Evolutionary conservation across 176 grass and related monocot genomes (phyloP).

Genomic region (Triticum aestivum): IWGSC_CS_RefSeq_v2.1 NC_057802.1:390298434-390298933

Average conservation of each 20-base stretch:
- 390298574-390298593: constrained; percentile 17
- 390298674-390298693: background rate
- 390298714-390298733: background rate
- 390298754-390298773: background rate
- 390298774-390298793: background rate
- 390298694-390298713: constrained; percentile 15
- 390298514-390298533: background rate
- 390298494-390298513: background rate
- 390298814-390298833: background rate
- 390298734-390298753: background rate
- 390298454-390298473: background rate
- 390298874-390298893: background rate
- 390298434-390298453: background rate
- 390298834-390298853: background rate
- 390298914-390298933: too few relatives aligned
- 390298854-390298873: background rate
- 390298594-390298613: constrained; percentile 10
- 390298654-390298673: constrained; percentile 3
- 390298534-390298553: background rate
- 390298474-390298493: background rate
- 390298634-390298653: constrained; percentile 1
- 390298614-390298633: background rate
- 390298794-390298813: background rate
- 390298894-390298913: too few relatives aligned
- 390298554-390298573: constrained; percentile 1